Conservation (phyloP, 371 early-diverging fungal species). For the Sporodiniella umbellata region DNA sequence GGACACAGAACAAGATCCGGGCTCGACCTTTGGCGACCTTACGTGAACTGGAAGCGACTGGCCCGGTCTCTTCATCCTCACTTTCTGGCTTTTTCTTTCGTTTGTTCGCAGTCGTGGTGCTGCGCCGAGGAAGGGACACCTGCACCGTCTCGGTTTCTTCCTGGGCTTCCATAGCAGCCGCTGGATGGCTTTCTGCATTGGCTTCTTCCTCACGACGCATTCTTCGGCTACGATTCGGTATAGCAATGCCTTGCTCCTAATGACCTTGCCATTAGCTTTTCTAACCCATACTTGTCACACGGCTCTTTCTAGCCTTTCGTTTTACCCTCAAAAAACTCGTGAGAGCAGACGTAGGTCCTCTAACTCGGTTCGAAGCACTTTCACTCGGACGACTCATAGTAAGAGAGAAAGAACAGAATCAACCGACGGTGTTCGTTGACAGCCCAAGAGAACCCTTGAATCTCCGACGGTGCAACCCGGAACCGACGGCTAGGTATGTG, state of each 20-base stretch:
- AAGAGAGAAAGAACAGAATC: not conserved
- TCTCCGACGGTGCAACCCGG: not conserved
- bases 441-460: too few relatives aligned
- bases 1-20: constrained; percentile 55
- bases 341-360: constrained; percentile 71
- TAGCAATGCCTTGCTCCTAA: constrained; percentile 68
- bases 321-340: constrained; percentile 61
- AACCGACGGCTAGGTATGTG: too few relatives aligned
- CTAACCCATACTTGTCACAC: not conserved
- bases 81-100: constrained; percentile 22
- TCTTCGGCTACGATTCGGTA: constrained; percentile 42
- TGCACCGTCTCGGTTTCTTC: constrained; percentile 7
- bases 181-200: not conserved
- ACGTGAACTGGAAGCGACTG: constrained; percentile 19
- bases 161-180: not conserved
- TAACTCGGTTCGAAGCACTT: constrained; percentile 37
- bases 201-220: constrained; percentile 9
- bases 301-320: not conserved
- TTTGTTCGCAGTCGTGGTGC: constrained; percentile 3
- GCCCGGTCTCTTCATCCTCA: constrained; percentile 40
- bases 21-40: constrained; percentile 24
- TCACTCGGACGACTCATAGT: not conserved
- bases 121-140: constrained; percentile 13
- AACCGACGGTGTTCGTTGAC: too few relatives aligned
- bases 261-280: too few relatives aligned